phyloP scores from a whole-genome alignment of 805 yeast species.

The Candida multigemmis region DNA sequence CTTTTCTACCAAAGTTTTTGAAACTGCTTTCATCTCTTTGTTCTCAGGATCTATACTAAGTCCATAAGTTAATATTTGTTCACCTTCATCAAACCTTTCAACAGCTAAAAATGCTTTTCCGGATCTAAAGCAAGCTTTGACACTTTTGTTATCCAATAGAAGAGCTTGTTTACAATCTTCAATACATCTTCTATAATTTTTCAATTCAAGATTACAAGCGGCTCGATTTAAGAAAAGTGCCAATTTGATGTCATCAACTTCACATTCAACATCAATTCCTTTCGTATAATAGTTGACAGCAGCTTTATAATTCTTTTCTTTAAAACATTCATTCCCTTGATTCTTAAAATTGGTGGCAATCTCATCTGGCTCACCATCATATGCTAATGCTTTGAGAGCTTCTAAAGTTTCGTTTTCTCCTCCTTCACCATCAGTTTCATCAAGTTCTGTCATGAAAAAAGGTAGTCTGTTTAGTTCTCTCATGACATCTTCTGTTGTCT shows the following conservation, averaged over 20 bases:
- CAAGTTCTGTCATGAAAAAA: slow-evolving; percentile 86
- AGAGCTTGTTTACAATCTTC: slow-evolving; percentile 77
- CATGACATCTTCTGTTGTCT: slow-evolving; percentile 68
- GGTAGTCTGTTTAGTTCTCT: slow-evolving; percentile 77
- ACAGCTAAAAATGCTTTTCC: slow-evolving; percentile 71
- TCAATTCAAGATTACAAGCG: slow-evolving; percentile 80
- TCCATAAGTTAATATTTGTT: slow-evolving; percentile 58
- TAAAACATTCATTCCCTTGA: slow-evolving; percentile 88
- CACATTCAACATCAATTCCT: slow-evolving; percentile 67
- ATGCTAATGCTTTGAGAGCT: slow-evolving; percentile 84
- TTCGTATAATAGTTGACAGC: slow-evolving; percentile 76
- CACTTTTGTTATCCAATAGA: slow-evolving; percentile 52
- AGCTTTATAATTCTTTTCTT: slow-evolving; percentile 56
- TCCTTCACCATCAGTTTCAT: slow-evolving; percentile 66
- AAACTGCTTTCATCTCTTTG: slow-evolving; percentile 40
- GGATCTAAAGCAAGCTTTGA: slow-evolving; percentile 81
- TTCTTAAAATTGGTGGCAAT: slow-evolving; percentile 81
- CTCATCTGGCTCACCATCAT: slow-evolving; percentile 94
- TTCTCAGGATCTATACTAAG: slow-evolving; percentile 51
- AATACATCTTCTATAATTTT: slow-evolving; percentile 78
- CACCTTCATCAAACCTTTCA: slow-evolving; percentile 64
- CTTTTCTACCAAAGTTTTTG: slow-evolving; percentile 30
- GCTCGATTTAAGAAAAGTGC: slow-evolving; percentile 77
- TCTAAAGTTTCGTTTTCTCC: slow-evolving; percentile 71
- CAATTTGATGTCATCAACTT: slow-evolving; percentile 41